phyloP scores from a whole-genome alignment of 495 filamentous ascomycete species.

The Aspergillus saccharolyticus region DNA sequence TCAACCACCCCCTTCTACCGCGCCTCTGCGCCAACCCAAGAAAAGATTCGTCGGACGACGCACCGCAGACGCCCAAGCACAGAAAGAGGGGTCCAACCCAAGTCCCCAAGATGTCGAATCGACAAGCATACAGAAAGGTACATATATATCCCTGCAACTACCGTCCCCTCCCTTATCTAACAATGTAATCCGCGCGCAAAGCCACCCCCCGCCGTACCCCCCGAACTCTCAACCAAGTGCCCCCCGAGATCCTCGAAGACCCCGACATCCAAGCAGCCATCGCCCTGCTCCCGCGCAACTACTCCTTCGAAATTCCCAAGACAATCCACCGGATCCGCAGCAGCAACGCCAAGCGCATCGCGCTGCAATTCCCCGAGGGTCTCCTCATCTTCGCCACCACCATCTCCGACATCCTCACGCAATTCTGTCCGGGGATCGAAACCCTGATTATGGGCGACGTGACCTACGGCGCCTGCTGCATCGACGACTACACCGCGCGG shows the following conservation, averaged over 20 bases:
- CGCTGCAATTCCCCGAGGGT: slow-evolving; percentile 94
- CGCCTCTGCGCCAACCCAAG: slow-evolving; percentile 51
- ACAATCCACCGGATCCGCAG: slow-evolving; percentile 91
- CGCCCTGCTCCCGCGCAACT: slow-evolving; percentile 81
- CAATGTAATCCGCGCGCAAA: slow-evolving; percentile 23
- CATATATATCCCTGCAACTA: too few species aligned
- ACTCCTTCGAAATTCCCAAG: slow-evolving; percentile 97
- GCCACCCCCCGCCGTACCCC: slow-evolving; percentile 62
- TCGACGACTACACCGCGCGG: slow-evolving; percentile 95
- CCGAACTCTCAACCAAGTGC: slow-evolving; percentile 82
- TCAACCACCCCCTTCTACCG: slow-evolving; percentile 3
- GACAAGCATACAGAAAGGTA: slow-evolving; percentile 46
- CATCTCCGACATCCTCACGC: slow-evolving; percentile 92
- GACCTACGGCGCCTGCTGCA: slow-evolving; percentile 97
- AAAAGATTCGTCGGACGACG: slow-evolving; percentile 76
- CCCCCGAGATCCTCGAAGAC: slow-evolving; percentile 79
- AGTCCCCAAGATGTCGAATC: slow-evolving; percentile 57
- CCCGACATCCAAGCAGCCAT: slow-evolving; percentile 86
- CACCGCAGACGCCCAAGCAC: slow-evolving; percentile 51
- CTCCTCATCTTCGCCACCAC: slow-evolving; percentile 95
- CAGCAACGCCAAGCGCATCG: slow-evolving; percentile 69
- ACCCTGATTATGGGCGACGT: slow-evolving; percentile 99
- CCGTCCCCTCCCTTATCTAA: too few species aligned
- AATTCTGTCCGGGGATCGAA: slow-evolving; percentile 85
- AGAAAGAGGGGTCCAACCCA: slow-evolving; percentile 28